phyloP scores from a whole-genome alignment of 441 rosid species.

The Eruca vesicaria region DNA sequence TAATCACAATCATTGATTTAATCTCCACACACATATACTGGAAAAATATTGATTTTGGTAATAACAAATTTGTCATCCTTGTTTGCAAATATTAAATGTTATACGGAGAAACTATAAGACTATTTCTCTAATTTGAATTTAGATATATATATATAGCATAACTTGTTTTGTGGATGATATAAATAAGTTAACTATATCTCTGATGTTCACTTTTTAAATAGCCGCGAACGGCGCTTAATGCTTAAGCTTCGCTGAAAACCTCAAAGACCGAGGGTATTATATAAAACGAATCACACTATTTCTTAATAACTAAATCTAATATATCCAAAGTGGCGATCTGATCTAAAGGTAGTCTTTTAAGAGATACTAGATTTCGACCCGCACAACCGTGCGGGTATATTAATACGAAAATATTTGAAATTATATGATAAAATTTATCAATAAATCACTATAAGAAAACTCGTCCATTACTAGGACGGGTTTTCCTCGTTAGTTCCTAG shows the following conservation, averaged over 20 bases:
- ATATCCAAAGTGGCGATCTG: constrained; percentile 20
- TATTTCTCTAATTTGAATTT: not conserved
- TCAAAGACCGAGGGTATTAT: constrained; percentile 38
- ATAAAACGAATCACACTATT: constrained; percentile 11
- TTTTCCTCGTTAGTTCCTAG: too few relatives aligned
- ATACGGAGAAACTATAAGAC: not conserved
- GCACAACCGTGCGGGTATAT: too few relatives aligned
- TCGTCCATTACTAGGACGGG: too few relatives aligned
- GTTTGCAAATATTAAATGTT: not conserved
- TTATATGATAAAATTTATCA: too few relatives aligned
- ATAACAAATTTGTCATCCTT: not conserved
- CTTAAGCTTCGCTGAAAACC: constrained; percentile 38
- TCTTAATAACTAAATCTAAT: not conserved
- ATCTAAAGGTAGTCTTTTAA: not conserved
- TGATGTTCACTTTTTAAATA: constrained; percentile 17
- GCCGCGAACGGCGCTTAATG: constrained; percentile 41
- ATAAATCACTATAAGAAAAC: too few relatives aligned
- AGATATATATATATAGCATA: not conserved
- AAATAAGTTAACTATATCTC: constrained; percentile 20
- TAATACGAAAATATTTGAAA: too few relatives aligned
- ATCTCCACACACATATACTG: not conserved
- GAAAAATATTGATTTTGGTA: not conserved
- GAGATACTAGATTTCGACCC: too few relatives aligned
- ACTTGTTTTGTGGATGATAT: constrained; percentile 14
- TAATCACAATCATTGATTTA: not conserved